Evolutionary conservation across 371 early-diverging fungal genomes (phyloP).

Genomic region (Dipsacomyces acuminosporus): DNA sequence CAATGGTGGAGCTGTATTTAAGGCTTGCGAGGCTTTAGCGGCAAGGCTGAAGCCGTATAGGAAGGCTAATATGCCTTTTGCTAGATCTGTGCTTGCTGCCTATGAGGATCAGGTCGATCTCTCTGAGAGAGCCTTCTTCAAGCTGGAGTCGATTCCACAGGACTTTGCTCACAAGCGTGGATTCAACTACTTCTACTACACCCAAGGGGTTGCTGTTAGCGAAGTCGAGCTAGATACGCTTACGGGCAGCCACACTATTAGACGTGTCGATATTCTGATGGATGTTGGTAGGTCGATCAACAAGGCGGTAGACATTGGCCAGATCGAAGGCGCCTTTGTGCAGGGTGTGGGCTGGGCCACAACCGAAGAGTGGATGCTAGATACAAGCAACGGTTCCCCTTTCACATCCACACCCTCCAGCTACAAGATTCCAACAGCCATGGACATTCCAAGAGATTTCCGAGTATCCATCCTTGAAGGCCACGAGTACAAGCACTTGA

Average conservation of each 20-base stretch:
- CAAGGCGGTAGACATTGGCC: constrained; percentile 65
- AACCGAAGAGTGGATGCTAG: constrained; percentile 59
- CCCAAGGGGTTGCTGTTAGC: constrained; percentile 59
- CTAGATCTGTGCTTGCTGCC: constrained; percentile 50
- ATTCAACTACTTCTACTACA: constrained; percentile 62
- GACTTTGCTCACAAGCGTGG: constrained; percentile 57
- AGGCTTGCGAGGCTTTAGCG: constrained; percentile 57
- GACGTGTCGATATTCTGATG: constrained; percentile 61
- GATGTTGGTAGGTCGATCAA: constrained; percentile 64
- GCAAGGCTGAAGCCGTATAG: constrained; percentile 56
- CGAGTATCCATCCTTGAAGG: constrained; percentile 56
- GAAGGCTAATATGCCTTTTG: constrained; percentile 23
- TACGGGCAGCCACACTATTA: constrained; percentile 60
- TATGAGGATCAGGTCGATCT: constrained; percentile 63
- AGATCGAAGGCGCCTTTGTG: constrained; percentile 71
- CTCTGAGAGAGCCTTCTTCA: constrained; percentile 63
- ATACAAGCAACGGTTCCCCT: constrained; percentile 52
- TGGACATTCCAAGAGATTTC: constrained; percentile 66
- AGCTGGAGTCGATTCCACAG: constrained; percentile 56
- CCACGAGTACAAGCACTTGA: constrained; percentile 50
- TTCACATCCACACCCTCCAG: constrained; percentile 63
- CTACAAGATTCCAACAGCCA: constrained; percentile 68
- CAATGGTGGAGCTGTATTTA: constrained; percentile 63
- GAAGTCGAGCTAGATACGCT: constrained; percentile 69
- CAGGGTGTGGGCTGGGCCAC: constrained; percentile 69